Evolutionary conservation across 2,329 filamentous ascomycete genomes (phyloP), one percentile per base, ranked within the genome.

Genomic region (Chalaropsis ovoidea): DNA sequence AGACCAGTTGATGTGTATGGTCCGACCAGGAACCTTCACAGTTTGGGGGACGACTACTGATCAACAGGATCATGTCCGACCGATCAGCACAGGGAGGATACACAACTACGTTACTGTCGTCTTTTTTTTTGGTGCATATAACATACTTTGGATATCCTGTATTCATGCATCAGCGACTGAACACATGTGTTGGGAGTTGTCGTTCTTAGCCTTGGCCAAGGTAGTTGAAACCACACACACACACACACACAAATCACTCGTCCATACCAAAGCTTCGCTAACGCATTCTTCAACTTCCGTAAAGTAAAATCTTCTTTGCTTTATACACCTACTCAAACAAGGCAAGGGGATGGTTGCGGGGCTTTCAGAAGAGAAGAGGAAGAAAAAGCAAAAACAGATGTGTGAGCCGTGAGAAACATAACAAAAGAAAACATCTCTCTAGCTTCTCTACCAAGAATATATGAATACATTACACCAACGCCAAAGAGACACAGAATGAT

Each of bases 391-490:
- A 66, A 61, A 56, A 27, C 47, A 60, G 17, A 45, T 47, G 42
- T 47, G 42, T 31, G 19, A 63, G 15, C n/a, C 62, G 22, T 47
- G 24, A 35, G 54, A 24, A 45, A 61, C 35, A 64, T n/a, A 27
- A 27, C 22, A 56, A 31, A 65, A 65, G 54, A 19, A 64, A 64
- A 64, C 43, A 65, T 61, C 35, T 61, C 61, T 63, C 61, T 67
- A 64, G 62, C 54, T 61, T 67, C 54, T 61, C 60, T 42, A 58
- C 54, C 43, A 65, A 65, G 31, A 65, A 45, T 65, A 47, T 67
- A 67, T 43, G 63, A 67, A 67, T 67, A 67, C 66, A 67, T 67
- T 65, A 67, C 63, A 52, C 63, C 63, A 65, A 41, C 47, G 42
- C 49, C 47, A 41, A 22, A 63, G 45, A 47, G n/a, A 31, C 22